phyloP scores from a whole-genome alignment of 2,329 filamentous ascomycete genomes.

The Ceratocystis huliohia region DNA sequence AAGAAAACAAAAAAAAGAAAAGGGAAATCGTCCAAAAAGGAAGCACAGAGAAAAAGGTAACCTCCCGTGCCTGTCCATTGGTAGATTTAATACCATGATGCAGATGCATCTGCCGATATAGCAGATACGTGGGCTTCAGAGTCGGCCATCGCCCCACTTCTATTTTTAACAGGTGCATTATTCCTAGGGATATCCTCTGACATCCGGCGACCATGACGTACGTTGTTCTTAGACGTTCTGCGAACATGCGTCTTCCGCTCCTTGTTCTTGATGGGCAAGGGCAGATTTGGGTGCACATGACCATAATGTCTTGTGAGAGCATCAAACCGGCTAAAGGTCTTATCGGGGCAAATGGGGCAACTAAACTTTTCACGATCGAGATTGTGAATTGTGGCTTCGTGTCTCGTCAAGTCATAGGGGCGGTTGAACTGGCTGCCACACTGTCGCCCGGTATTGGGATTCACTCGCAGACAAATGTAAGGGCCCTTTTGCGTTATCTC shows the following conservation, averaged over 20 bases:
- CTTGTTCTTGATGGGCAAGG: slow-evolving; percentile 53
- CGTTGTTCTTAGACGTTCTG: neutral
- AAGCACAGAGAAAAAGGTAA: neutral
- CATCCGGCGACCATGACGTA: neutral
- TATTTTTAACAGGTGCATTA: neutral
- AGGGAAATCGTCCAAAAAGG: neutral
- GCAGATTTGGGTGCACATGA: slow-evolving; percentile 81
- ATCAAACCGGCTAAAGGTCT: slow-evolving; percentile 92
- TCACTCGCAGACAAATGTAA: slow-evolving; percentile 84
- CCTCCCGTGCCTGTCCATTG: neutral
- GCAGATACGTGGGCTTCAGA: neutral
- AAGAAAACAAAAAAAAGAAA: neutral
- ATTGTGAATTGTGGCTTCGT: slow-evolving; percentile 97
- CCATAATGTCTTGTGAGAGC: slow-evolving; percentile 88
- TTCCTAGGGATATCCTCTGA: neutral
- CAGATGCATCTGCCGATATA: neutral
- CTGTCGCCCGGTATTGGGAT: slow-evolving; percentile 77
- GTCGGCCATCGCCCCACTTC: neutral
- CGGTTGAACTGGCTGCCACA: slow-evolving; percentile 77
- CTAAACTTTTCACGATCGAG: slow-evolving; percentile 86
- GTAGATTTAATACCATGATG: neutral
- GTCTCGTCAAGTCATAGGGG: slow-evolving; percentile 89
- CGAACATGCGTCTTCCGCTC: slow-evolving; percentile 14
- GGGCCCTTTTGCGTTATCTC: slow-evolving; percentile 67
- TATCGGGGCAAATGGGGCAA: slow-evolving; percentile 88